Evolutionary conservation across 2,329 filamentous ascomycete species (phyloP), one percentile per base, ranked within the genome.

Genomic region (Anthostomella pinea): DNA sequence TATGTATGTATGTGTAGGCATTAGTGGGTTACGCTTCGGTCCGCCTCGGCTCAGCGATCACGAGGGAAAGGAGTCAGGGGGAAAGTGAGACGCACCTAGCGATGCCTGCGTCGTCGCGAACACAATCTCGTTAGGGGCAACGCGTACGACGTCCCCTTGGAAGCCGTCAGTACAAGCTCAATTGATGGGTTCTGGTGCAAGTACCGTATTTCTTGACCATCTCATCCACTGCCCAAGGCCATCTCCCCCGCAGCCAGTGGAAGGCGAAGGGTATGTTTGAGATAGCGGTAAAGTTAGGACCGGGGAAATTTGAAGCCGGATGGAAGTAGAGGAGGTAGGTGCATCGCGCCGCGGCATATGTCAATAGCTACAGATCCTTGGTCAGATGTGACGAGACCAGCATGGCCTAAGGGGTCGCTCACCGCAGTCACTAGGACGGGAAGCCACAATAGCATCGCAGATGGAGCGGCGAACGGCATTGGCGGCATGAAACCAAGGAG

Each of bases 281-380:
- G 2, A 45, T 19, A 2, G 44, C 43, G 1, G 46, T 44, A 17
- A 49, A 19, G 15, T 39, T 45, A 2, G 46, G 43, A 10, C 46
- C 44, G 4, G 46, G 41, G 15, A 45, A 45, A 13, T 33, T 39
- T 2, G 44, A 33, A 1, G 37, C 36, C 5, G 44, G 46, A 31
- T 49, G 46, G 16, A 49, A 45, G 3, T 38, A 25, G 10, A 49
- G 37, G 8, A 38, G 32, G 15, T 47, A 49, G 4, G 41, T 30
- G 22, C 19, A 19, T 4, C 45, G 39, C 8, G 30, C 16, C 3
- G 29, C 15, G 9, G 34, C 30, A 22, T 43, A 45, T 14, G 20
- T 24, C 15, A 35, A 21, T 6, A 41, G n/a, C 40, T 46, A 38
- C 15, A 20, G 17, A 13, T 30, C n/a, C n/a, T n/a, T n/a, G n/a